Base-by-base conservation (phyloP, 805 yeast species). In the Candida chilensis region DNA sequence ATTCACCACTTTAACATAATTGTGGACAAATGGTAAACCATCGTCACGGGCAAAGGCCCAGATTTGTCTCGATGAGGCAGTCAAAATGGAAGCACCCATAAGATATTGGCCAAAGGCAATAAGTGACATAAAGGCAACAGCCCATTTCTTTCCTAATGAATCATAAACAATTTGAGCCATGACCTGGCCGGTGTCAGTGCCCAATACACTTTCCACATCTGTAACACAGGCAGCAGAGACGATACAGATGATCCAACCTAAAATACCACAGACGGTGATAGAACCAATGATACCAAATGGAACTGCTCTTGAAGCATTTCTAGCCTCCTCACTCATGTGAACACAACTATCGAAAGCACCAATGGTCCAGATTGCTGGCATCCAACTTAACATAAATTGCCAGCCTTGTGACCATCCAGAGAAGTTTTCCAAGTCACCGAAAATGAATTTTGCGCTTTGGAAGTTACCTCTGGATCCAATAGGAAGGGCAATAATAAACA, bases 21-120 rank as follows among this genome's bases (percentile, higher is more conserved):
- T 47, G 25, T 60, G 52, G 10, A 78, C 64, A 37, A 76, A 57
- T 6, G 88, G 88, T 33, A 80, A 61, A 11, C 86, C 87, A 42
- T 78, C 76, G 48, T 80, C 90, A 56, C 90, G 70, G 24, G 84
- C 75, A 50, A 78, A 76, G 1, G 86, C 85, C 75, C 81, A 79
- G 29, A 76, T 64, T 49, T 78, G 86, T 50, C 87, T 67, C 4
- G 83, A 75, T 5, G 71, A 66, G 8, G 85, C 84, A 28, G 76
- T 65, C 28, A 76, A 55, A 32, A 71, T 64, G 3, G 80, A 72
- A 16, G 72, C 63, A 12, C 81, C 80, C 84, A 78, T 78, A 32
- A 77, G 53, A 50, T 70, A 74, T 47, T 77, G 84, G 15, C 81
- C 74, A 37, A 64, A 46, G 7, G 75, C 67, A 46, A 75, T 67